phyloP scores from a whole-genome alignment of 164 flowering plant species.

The Aristolochia fimbriata region DNA sequence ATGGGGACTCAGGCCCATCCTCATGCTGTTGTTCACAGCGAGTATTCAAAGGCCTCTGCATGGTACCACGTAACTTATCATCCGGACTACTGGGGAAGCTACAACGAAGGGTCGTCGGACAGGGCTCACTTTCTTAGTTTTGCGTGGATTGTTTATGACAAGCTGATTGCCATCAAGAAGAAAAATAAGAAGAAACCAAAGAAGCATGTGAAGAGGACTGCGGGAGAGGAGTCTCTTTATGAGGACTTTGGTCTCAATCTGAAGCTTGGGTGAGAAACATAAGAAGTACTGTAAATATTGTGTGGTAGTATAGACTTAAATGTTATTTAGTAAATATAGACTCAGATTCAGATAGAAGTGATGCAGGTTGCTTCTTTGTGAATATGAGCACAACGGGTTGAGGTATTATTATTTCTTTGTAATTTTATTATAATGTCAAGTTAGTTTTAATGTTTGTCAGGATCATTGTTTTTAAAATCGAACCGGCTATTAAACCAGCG shows the following conservation, averaged over 20 bases:
- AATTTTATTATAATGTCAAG: too few relatives aligned
- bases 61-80: constrained; percentile 91
- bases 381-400: too few relatives aligned
- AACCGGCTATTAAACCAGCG: too few relatives aligned
- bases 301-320: too few relatives aligned
- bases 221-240: neutral
- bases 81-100: constrained; percentile 48
- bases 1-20: constrained; percentile 5
- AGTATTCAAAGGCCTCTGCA: constrained; percentile 70
- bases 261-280: neutral
- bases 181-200: constrained; percentile 31
- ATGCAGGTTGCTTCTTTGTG: too few relatives aligned
- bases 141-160: constrained; percentile 81
- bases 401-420: too few relatives aligned
- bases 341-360: too few relatives aligned
- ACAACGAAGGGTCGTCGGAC: constrained; percentile 35
- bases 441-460: too few relatives aligned
- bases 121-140: constrained; percentile 72
- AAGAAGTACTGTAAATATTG: neutral
- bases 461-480: too few relatives aligned
- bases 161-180: constrained; percentile 53
- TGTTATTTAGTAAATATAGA: too few relatives aligned
- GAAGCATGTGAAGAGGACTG: neutral
- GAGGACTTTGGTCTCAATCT: neutral
- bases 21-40: constrained; percentile 15